Base-by-base conservation (phyloP, 2,329 filamentous ascomycete species). In the Fusarium tjaetaba region DNA sequence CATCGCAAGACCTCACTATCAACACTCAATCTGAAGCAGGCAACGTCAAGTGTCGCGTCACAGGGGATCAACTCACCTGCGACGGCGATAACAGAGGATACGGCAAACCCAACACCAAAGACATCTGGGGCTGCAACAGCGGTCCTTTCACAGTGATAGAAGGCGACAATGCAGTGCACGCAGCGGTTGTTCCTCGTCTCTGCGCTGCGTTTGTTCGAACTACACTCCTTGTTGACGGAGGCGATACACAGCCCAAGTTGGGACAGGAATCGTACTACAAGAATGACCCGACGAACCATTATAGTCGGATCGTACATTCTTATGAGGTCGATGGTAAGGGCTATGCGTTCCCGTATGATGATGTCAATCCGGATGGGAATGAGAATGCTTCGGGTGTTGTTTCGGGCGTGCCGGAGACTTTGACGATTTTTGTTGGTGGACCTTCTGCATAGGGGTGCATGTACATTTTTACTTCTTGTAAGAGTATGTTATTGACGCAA, bases 321-420 rank as follows among this genome's bases (percentile, higher is more conserved):
- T 85, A 88, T 56, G 89, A 91, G 81, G 77, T 86, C 9, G 89
- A 92, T 78, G 86, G 86, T 2, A 82, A 84, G 49, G 91, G 91
- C 0, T 93, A 93, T 77, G 88, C 89, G 1, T 93, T 92, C 77
- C 85, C 91, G 0, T 93, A 92, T 73, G 91, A 93, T 76, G 91
- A 93, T 77, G 91, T 93, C 24, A 88, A 89, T 61, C 87, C 89
- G 0, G 83, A 85, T 67, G 88, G 86, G 24, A 84, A 86, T 34
- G 82, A 85, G 71, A 88, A 92, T 77, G 87, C 88, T 7, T 83
- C 83, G 3, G 83, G 82, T 0, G 68, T 78, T 20, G 77, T 84
- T 22, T 79, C 80, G 3, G 76, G 73, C 2, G 65, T 55, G 15
- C 77, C 79, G 0, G 64, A 77, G 7, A 73, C 55, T 18, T 63